Base-by-base conservation (phyloP, 208 protist species). In the Porcisia deanei region DNA sequence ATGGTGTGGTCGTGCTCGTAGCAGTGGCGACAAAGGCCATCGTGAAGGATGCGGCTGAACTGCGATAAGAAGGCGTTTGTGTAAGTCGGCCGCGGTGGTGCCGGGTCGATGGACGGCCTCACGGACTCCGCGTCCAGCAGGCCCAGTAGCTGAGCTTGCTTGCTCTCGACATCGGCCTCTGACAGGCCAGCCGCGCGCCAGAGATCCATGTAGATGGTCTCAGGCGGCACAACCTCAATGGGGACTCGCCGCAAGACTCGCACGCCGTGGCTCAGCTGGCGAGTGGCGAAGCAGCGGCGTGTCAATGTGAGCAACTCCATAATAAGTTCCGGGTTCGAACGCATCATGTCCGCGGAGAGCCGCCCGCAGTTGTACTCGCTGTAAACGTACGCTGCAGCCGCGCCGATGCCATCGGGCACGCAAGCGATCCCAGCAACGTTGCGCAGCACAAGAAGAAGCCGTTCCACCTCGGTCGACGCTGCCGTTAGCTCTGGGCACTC, bases 11-110 rank as follows among this genome's bases (percentile, higher is more conserved):
- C 88, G 71, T 84, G 71, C 63, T 80, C 66, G 81, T 84, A 92
- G 89, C 93, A 97, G 77, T 97, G 93, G 18, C 93, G 86, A 70
- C 93, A 97, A 43, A 95, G 74, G 34, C 82, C 88, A 69, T 93
- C 89, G 73, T 95, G 88, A n/a, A 94, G 63, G n/a, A 66, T 73
- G 61, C 85, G 83, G 30, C 80, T 82, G 5, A 91, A 75, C 53
- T 80, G 71, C 20, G 90, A 70, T 43, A 94, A 71, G 71, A 96
- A 93, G 37, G 47, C 65, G 63, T 84, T 87, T 18, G 85, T 81
- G 81, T 87, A 91, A 18, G 88, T 92, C 25, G 76, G 76, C 0
- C 88, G 88, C 43, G 81, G 80, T 39, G 89, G 88, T 39, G 83
- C 80, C 5, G 81, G 41, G 52, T 85, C 81, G 16, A 93, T 71